Base-by-base conservation (phyloP, 495 filamentous ascomycete species). In the Penicillium maclennaniae region DNA sequence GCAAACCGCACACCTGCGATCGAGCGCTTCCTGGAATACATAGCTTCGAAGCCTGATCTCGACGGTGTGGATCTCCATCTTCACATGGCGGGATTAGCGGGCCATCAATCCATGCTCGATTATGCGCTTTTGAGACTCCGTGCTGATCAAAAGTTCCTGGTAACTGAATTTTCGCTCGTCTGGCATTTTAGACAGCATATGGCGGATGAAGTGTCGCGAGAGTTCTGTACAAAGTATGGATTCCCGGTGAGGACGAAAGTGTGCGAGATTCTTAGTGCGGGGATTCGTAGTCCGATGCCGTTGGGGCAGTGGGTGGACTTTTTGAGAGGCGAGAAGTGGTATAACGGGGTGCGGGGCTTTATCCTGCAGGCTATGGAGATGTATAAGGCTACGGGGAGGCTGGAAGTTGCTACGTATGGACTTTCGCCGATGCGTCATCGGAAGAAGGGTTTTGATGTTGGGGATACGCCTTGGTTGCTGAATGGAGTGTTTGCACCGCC, bases 161-260 rank as follows among this genome's bases (percentile, higher is more conserved):
- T 45, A 14, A 57, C 54, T 8, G 54, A 57, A n/a, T 57, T 53
- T 44, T 52, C 54, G 14, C 25, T 53, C 15, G 42, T 57, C 7
- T 57, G 54, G 54, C 54, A 57, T 16, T 57, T 43, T 39, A 57
- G 52, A 20, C 39, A 34, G 23, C 54, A 53, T 17, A 43, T 57
- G 44, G n/a, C 12, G 8, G 44, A 57, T 34, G 4, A 21, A 0
- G 49, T 43, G 1, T 48, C 49, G 3, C 6, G 9, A 2, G 15
- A 37, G 6, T 57, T 57, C 25, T 52, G 49, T 31, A n/a, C 23
- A 0, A 52, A 45, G 26, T 53, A 57, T 28, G 49, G 44, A 1
- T 41, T 57, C 31, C 16, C 49, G 2, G 15, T 28, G 7, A 27
- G 28, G 2, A 41, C 15, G 1, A 57, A 49, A 25, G 45, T 52